Percentiles rank a stretch among this genome's conserved stretches.
Conservation (phyloP, 2,329 filamentous ascomycete species). For the Pyricularia sp. region DNA sequence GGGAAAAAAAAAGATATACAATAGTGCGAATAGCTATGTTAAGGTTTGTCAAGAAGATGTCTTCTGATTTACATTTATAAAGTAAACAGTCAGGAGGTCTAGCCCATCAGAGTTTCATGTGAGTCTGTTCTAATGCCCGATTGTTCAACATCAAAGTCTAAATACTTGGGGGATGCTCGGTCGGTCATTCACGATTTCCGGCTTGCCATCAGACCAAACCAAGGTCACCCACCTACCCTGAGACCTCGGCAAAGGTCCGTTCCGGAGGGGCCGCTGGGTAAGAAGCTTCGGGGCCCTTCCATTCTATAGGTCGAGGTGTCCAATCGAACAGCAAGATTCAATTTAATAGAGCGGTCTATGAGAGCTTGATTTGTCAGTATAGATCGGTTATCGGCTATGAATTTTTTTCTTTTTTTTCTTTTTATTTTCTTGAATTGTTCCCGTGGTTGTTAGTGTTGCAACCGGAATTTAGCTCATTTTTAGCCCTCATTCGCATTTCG, state of each 20-base stretch:
- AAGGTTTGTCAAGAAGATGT: not conserved
- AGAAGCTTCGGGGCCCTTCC: too few relatives aligned
- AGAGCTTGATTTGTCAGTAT: not conserved
- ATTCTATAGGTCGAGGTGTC: too few relatives aligned
- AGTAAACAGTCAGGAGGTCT: not conserved
- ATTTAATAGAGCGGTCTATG: not conserved
- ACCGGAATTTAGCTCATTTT: not conserved
- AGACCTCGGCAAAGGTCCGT: conserved; percentile 5
- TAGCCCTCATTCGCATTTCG: too few relatives aligned
- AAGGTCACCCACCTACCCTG: not conserved
- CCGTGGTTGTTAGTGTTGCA: too few relatives aligned
- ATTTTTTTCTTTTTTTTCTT: too few relatives aligned
- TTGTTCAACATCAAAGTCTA: not conserved
- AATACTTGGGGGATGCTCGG: not conserved
- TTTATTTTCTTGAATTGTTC: too few relatives aligned
- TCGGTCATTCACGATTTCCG: not conserved
- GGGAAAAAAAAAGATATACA: not conserved
- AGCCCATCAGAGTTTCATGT: not conserved
- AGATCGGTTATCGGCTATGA: not conserved
- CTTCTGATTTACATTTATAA: not conserved
- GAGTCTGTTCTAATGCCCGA: not conserved
- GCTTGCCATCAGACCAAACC: not conserved
- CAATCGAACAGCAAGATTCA: not conserved
- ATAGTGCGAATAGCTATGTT: too few relatives aligned
- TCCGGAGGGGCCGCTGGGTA: not conserved